Evolutionary conservation across 306 rosid species (phyloP), one percentile per base, ranked within the genome.

Genomic region (Clitoria ternatea): DNA sequence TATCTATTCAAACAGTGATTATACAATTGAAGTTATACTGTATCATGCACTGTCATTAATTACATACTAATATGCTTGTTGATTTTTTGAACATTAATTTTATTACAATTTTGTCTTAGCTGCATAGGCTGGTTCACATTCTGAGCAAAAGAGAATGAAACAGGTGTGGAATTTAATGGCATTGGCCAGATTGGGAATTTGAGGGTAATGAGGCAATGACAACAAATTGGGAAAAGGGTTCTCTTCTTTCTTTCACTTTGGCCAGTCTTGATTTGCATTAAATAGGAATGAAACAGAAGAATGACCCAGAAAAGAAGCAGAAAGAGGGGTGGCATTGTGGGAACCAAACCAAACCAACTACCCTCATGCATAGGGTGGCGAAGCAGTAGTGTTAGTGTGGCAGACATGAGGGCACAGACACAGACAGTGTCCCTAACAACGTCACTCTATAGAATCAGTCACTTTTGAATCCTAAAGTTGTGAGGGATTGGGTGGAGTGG

Each of bases 351-450:
- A 59, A 47, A 19, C 35, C 29, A 77, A 68, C 33, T 11, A 18
- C 11, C 14, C 10, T 53, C 4, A 29, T 42, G 15, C 4, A n/a
- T 70, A 71, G 77, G 82, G 82, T 63, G 77, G 82, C 82, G 44
- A 52, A 39, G 69, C 23, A 66, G n/a, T n/a, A n/a, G n/a, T n/a
- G n/a, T n/a, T n/a, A n/a, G 65, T 0, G 73, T 52, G 32, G 44
- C 45, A 52, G 63, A 43, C n/a, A 55, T 7, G 32, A 24, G 50
- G 22, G 22, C 11, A 50, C 36, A 36, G 10, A n/a, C 19, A 47
- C 27, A 59, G 48, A 22, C 52, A 33, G 47, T 57, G 42, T 12
- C 62, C 44, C 14, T 29, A 27, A 65, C 40, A 43, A 53, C 35
- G 74, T 59, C 72, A 61, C 43, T 0, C n/a, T n/a, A n/a, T n/a